Conservation (phyloP, 768 basidiomycete genomes). For the Boletus vermiculosoides region DNA sequence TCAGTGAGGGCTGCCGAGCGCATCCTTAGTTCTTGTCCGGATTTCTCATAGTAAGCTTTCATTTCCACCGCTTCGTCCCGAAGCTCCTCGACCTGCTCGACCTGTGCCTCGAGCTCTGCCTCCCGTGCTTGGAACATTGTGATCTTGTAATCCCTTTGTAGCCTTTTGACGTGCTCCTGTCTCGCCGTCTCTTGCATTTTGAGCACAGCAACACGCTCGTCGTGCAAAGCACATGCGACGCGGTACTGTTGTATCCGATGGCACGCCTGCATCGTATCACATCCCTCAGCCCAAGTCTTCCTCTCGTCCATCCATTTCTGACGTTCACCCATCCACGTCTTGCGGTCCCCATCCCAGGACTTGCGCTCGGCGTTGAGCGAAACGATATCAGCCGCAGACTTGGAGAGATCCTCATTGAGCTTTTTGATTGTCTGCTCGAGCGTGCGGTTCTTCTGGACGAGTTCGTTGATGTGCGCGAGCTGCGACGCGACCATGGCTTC, state of each 20-base stretch:
- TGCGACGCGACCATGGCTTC: constrained; percentile 58
- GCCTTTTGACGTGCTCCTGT: constrained; percentile 53
- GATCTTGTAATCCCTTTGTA: constrained; percentile 67
- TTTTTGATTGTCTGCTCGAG: constrained; percentile 61
- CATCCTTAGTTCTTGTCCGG: constrained; percentile 29
- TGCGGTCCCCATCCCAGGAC: constrained; percentile 28
- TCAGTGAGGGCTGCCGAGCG: constrained; percentile 34
- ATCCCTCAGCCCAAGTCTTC: constrained; percentile 58
- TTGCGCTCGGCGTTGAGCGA: constrained; percentile 42
- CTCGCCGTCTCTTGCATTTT: constrained; percentile 54
- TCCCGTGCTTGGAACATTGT: constrained; percentile 67
- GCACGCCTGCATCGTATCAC: constrained; percentile 58
- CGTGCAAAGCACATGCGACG: constrained; percentile 52
- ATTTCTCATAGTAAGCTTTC: constrained; percentile 25
- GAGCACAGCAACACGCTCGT: constrained; percentile 49
- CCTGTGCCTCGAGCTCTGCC: constrained; percentile 52
- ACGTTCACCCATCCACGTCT: constrained; percentile 21
- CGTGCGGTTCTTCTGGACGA: constrained; percentile 65
- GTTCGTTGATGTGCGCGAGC: constrained; percentile 68
- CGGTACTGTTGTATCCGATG: constrained; percentile 66
- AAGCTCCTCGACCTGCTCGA: constrained; percentile 53
- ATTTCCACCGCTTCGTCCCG: constrained; percentile 29
- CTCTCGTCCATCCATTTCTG: constrained; percentile 53
- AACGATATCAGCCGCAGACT: constrained; percentile 27
- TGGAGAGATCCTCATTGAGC: constrained; percentile 49